A percentile compares a stretch with the other conserved stretches of the same genome.
Evolutionary conservation across 108 stramenopile species (phyloP).

Genomic region (Bacterosira constricta): DNA sequence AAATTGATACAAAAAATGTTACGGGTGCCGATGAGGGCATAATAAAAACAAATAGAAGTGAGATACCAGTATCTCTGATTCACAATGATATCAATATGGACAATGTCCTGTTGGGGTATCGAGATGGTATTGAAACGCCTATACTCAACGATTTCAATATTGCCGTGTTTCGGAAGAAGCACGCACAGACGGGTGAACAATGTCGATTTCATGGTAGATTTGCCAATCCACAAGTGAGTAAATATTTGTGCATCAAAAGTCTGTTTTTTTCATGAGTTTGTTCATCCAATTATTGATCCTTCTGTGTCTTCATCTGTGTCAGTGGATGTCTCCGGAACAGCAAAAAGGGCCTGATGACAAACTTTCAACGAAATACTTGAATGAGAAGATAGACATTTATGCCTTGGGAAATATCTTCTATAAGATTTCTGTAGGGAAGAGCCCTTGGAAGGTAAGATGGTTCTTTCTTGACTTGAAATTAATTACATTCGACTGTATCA

Average conservation of each 20-base stretch:
- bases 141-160: slow-evolving; percentile 88
- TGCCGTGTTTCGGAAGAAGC: slow-evolving; percentile 77
- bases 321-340: slow-evolving; percentile 79
- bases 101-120: slow-evolving; percentile 64
- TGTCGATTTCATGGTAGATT: slow-evolving; percentile 80
- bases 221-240: slow-evolving; percentile 84
- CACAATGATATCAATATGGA: slow-evolving; percentile 84
- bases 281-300: not conserved
- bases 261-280: not conserved
- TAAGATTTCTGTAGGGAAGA: slow-evolving; percentile 48
- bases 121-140: slow-evolving; percentile 60
- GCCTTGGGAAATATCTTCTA: slow-evolving; percentile 61
- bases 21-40: not conserved
- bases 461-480: not conserved
- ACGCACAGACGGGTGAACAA: slow-evolving; percentile 49
- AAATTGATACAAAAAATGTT: not conserved
- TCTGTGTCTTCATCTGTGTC: not conserved
- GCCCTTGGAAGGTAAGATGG: slow-evolving; percentile 49
- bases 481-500: not conserved
- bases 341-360: slow-evolving; percentile 26
- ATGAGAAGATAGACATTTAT: slow-evolving; percentile 75
- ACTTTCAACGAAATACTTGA: slow-evolving; percentile 40
- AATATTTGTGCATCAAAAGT: not conserved
- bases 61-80: slow-evolving; percentile 50
- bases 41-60: not conserved